Conservation (phyloP, 768 basidiomycete species). For the Termitomyces sp. region DNA sequence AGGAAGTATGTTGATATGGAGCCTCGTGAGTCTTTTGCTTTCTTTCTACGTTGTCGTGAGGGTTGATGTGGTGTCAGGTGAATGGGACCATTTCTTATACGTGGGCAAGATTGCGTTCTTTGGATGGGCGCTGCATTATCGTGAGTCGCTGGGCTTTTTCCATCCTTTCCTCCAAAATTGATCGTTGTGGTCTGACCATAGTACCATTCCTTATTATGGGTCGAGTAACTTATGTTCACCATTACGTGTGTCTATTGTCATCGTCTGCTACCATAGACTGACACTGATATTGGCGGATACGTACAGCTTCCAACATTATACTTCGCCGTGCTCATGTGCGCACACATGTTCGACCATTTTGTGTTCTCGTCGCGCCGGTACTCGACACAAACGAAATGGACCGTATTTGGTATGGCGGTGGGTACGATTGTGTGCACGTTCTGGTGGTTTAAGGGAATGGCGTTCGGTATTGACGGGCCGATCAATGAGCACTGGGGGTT, state of each 20-base stretch:
- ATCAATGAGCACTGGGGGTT: conserved; percentile 75
- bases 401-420: conserved; percentile 62
- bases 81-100: conserved; percentile 94
- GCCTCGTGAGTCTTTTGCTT: conserved; percentile 46
- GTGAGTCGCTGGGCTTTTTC: conserved; percentile 38
- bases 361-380: conserved; percentile 74
- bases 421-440: conserved; percentile 67
- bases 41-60: neutral
- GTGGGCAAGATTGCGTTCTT: conserved; percentile 87
- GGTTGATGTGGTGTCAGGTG: conserved; percentile 37
- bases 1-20: conserved; percentile 91
- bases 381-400: conserved; percentile 57
- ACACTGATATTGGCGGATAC: neutral
- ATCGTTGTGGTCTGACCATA: conserved; percentile 21
- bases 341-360: conserved; percentile 89
- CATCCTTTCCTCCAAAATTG: neutral
- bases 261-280: neutral
- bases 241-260: conserved; percentile 62
- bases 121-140: conserved; percentile 89
- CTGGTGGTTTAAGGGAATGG: conserved; percentile 92
- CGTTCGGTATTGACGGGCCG: conserved; percentile 91
- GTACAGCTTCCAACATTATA: conserved; percentile 88
- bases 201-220: conserved; percentile 99
- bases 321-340: conserved; percentile 90
- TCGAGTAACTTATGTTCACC: conserved; percentile 92